phyloP scores from a whole-genome alignment of 805 yeast genomes.

The Metschnikowia picachoensis region DNA sequence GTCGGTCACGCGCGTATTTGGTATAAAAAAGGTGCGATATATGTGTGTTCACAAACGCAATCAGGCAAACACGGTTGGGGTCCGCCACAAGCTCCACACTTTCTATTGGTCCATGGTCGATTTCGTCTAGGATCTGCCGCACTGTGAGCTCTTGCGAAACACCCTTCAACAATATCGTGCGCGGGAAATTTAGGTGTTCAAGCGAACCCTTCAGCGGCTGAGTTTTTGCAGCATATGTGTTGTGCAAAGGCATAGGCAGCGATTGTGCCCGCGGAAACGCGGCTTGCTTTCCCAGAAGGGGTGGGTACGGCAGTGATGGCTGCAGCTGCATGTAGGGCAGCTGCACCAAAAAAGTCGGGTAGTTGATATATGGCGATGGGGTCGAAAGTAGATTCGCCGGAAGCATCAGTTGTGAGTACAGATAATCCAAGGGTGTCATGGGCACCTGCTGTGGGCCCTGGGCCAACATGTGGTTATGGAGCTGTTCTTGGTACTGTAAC shows the following conservation, averaged over 20 bases:
- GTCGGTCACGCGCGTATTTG: slow-evolving; percentile 27
- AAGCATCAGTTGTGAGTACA: slow-evolving; percentile 57
- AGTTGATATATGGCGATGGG: slow-evolving; percentile 54
- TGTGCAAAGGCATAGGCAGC: slow-evolving; percentile 3
- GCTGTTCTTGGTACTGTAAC: slow-evolving; percentile 7
- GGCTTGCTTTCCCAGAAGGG: background rate
- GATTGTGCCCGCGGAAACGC: slow-evolving; percentile 4
- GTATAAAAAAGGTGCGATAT: slow-evolving; percentile 30
- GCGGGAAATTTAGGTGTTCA: slow-evolving; percentile 34
- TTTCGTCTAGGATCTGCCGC: slow-evolving; percentile 38
- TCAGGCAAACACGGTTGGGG: slow-evolving; percentile 27
- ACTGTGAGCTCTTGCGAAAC: slow-evolving; percentile 24
- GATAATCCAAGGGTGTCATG: slow-evolving; percentile 49
- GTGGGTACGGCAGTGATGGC: slow-evolving; percentile 3
- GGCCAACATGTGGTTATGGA: slow-evolving; percentile 1
- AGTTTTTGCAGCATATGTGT: slow-evolving; percentile 3
- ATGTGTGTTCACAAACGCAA: slow-evolving; percentile 36
- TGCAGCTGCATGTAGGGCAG: slow-evolving; percentile 8
- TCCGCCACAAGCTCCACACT: slow-evolving; percentile 30
- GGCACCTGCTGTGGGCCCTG: slow-evolving; percentile 10
- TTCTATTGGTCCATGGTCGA: slow-evolving; percentile 62
- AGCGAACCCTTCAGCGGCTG: slow-evolving; percentile 9
- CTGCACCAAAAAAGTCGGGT: slow-evolving; percentile 22
- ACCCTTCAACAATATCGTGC: slow-evolving; percentile 35
- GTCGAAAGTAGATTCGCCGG: slow-evolving; percentile 53